Conservation (phyloP, 1,139 yeast species). For the Hyphopichia burtonii region DNA sequence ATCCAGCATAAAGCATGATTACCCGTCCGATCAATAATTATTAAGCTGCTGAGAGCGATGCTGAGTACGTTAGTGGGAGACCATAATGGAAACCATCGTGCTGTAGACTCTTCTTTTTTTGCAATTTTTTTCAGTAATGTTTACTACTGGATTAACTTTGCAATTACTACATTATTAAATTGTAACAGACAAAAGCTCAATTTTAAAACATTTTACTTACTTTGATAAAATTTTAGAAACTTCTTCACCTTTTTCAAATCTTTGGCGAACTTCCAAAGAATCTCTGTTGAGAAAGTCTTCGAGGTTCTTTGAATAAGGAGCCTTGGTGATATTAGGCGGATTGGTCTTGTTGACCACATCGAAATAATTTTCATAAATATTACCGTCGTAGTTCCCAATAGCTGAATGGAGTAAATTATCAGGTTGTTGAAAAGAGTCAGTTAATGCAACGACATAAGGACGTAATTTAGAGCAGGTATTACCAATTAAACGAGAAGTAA, state of each 20-base stretch:
- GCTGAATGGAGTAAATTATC: slow-evolving; percentile 79
- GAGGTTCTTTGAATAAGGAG: slow-evolving; percentile 49
- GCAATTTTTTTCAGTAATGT: too few relatives aligned
- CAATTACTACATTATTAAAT: too few relatives aligned
- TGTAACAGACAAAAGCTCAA: too few relatives aligned
- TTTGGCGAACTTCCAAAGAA: slow-evolving; percentile 40
- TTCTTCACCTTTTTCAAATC: slow-evolving; percentile 37
- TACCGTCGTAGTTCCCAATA: slow-evolving; percentile 73
- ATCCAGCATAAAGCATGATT: too few relatives aligned
- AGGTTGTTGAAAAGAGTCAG: slow-evolving; percentile 75
- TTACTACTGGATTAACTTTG: too few relatives aligned
- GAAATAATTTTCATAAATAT: slow-evolving; percentile 71
- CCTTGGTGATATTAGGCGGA: slow-evolving; percentile 50
- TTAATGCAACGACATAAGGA: slow-evolving; percentile 65
- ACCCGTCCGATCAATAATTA: too few relatives aligned
- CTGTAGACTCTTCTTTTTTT: too few relatives aligned
- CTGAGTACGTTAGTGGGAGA: too few relatives aligned
- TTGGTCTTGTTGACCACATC: slow-evolving; percentile 41
- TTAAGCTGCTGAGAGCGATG: too few relatives aligned
- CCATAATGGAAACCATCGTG: too few relatives aligned
- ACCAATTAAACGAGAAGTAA: slow-evolving; percentile 38
- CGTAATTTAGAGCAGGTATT: slow-evolving; percentile 45
- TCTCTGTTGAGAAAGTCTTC: slow-evolving; percentile 47
- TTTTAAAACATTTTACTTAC: slow-evolving; percentile 7
- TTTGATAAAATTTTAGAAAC: slow-evolving; percentile 36